Base-by-base conservation (phyloP, 192 early-diverging fungal genomes). In the Oehlia diaphana region DNA sequence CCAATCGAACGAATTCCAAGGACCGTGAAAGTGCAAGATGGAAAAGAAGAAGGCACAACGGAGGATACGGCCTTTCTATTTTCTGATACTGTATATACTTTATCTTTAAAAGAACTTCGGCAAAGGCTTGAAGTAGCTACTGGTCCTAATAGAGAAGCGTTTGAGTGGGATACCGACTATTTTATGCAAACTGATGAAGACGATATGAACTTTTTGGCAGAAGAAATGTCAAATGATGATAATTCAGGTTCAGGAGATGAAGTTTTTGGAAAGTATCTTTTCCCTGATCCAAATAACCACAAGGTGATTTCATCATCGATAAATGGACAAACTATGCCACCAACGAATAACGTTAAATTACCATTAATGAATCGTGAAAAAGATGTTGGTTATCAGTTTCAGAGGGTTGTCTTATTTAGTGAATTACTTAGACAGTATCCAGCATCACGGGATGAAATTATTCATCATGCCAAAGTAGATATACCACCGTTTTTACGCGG, bases 401-500 rank as follows among this genome's bases (percentile, higher is more conserved):
- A 87, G 37, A 87, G 91, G 3, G 77, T 91, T 13, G 74, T 82
- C 0, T 75, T 90, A 65, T 93, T 92, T 67, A 85, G 86, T 19
- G 83, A 85, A 26, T 78, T 92, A 16, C 76, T 93, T 23, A 82
- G 80, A 19, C 83, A 90, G 81, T 91, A 89, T 63, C 92, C 92
- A 7, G 84, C 87, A 14, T 89, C 90, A 0, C 76, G 82, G 28
- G 79, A 84, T 28, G 90, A 91, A 64, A 88, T 90, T 53, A 72
- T 88, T 65, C 86, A 89, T 75, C 89, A 92, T 70, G 88, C 89
- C 31, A 89, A 88, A 71, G 84, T 88, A 3, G 91, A 91, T 65
- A 89, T 92, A 61, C 88, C 89, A 39, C 89, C 91, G 3, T 74
- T 91, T 10, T 67, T 92, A 39, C 87, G 92, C 8, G 90, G 90